Evolutionary conservation across 805 yeast genomes (phyloP).

Genomic region (Pichia phayaonensis): DNA sequence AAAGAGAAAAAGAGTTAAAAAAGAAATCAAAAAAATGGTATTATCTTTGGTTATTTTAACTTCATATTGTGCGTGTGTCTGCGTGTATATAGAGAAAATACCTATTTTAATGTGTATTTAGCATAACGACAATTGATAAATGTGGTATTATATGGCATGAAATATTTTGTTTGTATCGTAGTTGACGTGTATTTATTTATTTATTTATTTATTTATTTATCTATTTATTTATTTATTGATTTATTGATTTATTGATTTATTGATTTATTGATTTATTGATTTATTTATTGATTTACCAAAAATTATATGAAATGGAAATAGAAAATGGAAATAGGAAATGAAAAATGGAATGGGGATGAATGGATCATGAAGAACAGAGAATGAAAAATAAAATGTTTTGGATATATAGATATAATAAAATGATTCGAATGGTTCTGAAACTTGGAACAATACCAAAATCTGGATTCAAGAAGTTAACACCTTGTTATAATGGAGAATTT

Average conservation of each 20-base stretch:
- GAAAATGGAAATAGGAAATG: background rate
- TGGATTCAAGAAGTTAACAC: background rate
- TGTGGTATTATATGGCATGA: too few species aligned
- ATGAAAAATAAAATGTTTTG: too few species aligned
- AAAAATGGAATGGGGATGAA: too few species aligned
- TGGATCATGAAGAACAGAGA: too few species aligned
- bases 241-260: too few species aligned
- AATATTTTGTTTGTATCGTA: too few species aligned
- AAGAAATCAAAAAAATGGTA: slow-evolving; percentile 35
- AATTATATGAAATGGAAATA: background rate
- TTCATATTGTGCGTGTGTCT: background rate
- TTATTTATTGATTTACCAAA: background rate
- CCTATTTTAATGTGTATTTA: background rate
- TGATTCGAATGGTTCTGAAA: background rate
- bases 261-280: too few species aligned
- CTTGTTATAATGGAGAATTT: background rate
- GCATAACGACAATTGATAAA: background rate
- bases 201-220: background rate
- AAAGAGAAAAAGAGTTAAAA: background rate
- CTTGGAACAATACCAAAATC: background rate
- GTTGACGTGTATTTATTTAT: background rate
- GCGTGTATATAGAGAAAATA: slow-evolving; percentile 1
- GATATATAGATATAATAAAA: too few species aligned
- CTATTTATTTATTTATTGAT: too few species aligned
- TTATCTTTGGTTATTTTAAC: slow-evolving; percentile 40